phyloP scores from a whole-genome alignment of 441 rosid genomes.

The Arabidopsis lyrata region DNA sequence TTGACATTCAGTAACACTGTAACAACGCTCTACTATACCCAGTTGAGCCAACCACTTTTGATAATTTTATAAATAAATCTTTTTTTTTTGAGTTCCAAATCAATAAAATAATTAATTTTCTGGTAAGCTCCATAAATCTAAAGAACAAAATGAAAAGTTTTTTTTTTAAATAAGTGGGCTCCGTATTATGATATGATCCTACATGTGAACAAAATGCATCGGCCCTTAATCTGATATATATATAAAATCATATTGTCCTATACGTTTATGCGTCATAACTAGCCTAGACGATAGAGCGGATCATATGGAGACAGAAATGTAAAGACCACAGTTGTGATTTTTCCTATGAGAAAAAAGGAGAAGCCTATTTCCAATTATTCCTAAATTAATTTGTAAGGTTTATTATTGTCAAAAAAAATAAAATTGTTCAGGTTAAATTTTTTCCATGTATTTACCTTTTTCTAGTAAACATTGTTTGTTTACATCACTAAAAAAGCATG shows the following conservation, averaged over 20 bases:
- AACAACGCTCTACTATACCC: too few relatives aligned
- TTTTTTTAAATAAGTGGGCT: too few relatives aligned
- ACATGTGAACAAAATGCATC: background rate
- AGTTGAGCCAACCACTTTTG: too few relatives aligned
- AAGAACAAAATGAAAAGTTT: too few relatives aligned
- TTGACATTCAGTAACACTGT: too few relatives aligned
- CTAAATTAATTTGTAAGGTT: too few relatives aligned
- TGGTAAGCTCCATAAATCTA: too few relatives aligned
- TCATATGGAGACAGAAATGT: constrained; percentile 9
- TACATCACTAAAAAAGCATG: background rate
- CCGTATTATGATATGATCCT: too few relatives aligned
- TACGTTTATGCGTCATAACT: background rate
- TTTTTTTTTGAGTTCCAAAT: too few relatives aligned
- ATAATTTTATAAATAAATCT: too few relatives aligned
- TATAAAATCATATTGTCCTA: constrained; percentile 1
- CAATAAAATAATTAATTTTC: too few relatives aligned
- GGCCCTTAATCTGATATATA: background rate
- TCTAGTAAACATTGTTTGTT: background rate
- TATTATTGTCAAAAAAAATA: too few relatives aligned
- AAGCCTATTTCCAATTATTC: constrained; percentile 1
- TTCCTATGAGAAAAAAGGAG: background rate
- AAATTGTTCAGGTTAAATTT: background rate
- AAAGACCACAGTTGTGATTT: background rate
- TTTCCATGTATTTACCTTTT: background rate
- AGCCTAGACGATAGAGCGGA: background rate